phyloP scores from a whole-genome alignment of 1,284 basidiomycete species.

The Agaricales sp. region DNA sequence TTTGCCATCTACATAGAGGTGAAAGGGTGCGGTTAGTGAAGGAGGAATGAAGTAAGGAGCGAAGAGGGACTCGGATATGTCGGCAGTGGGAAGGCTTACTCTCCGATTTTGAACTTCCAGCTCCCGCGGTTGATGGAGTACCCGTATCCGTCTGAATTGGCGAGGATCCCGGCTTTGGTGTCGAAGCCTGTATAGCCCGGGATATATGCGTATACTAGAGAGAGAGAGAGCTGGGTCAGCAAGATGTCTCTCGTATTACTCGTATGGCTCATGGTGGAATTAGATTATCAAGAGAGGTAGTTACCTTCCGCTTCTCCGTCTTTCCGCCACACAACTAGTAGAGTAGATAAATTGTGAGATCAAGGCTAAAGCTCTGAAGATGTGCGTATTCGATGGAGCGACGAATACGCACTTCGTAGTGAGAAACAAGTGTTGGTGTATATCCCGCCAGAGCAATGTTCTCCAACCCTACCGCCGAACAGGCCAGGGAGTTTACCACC shows the following conservation, averaged over 20 bases:
- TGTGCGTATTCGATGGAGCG: background rate
- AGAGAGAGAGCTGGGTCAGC: background rate
- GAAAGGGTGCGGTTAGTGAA: background rate
- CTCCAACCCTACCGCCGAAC: slow-evolving; percentile 4
- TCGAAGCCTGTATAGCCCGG: slow-evolving; percentile 5
- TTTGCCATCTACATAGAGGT: slow-evolving; percentile 5
- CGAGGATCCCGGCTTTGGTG: background rate
- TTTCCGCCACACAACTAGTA: slow-evolving; percentile 6
- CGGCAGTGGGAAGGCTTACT: background rate
- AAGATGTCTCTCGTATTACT: background rate
- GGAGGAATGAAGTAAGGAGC: background rate
- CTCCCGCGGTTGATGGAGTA: slow-evolving; percentile 6
- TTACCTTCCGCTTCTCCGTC: slow-evolving; percentile 3
- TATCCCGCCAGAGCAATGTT: slow-evolving; percentile 5
- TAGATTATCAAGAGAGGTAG: background rate
- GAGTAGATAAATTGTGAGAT: background rate
- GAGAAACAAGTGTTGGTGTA: slow-evolving; percentile 4
- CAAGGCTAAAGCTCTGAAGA: too few species aligned
- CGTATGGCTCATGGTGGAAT: too few species aligned
- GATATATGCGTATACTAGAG: slow-evolving; percentile 5
- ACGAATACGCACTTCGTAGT: background rate
- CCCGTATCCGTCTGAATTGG: background rate
- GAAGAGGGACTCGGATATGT: too few species aligned
- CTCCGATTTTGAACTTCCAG: slow-evolving; percentile 5
- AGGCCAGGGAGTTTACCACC: slow-evolving; percentile 6